Conservation (phyloP, 345 rosid species). For the Raphanus sativus region DNA sequence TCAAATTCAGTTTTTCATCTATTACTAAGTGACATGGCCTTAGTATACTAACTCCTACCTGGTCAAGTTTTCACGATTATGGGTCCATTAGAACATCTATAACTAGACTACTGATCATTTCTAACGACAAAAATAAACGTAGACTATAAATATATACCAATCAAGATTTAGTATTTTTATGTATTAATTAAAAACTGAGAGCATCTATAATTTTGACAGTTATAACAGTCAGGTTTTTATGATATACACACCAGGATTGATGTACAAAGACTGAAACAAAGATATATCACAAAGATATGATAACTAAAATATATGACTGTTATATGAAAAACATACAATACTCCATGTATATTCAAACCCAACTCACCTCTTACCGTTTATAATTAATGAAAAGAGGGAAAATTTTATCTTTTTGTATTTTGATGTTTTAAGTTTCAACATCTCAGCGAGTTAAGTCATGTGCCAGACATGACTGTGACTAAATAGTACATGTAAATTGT, state of each 20-base stretch:
- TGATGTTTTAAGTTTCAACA: conserved; percentile 2
- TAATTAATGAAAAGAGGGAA: neutral
- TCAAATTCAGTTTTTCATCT: neutral
- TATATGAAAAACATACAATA: neutral
- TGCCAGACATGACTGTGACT: conserved; percentile 22
- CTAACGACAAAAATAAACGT: neutral
- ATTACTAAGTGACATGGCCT: neutral
- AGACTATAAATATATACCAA: neutral
- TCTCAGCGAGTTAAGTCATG: conserved; percentile 19
- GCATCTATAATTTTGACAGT: neutral
- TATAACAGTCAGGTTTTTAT: neutral
- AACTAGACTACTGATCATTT: neutral
- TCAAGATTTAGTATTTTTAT: neutral
- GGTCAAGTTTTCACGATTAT: neutral
- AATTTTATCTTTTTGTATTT: neutral
- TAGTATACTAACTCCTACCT: neutral
- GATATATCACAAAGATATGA: neutral
- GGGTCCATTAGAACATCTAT: neutral
- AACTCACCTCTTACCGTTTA: neutral
- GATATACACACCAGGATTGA: neutral
- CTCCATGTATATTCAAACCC: neutral
- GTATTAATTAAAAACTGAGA: neutral
- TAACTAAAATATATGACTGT: neutral
- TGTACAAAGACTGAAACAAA: neutral
- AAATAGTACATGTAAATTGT: conserved; percentile 16